Base-by-base conservation (phyloP, 2,329 filamentous ascomycete species). In the Fusarium domesticum region DNA sequence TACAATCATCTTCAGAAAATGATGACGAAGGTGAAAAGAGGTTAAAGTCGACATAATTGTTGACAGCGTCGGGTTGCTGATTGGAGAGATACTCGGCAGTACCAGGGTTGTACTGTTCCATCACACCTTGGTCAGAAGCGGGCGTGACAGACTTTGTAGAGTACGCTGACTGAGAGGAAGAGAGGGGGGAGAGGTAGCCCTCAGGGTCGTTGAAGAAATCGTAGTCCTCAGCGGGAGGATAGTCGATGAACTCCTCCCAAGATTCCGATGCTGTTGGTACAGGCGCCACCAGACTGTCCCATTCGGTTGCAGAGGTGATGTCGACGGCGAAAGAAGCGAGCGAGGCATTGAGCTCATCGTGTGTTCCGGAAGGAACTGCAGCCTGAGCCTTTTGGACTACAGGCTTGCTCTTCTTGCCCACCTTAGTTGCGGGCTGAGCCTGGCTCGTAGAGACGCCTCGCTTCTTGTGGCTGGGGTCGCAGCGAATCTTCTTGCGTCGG, bases 401-500 rank as follows among this genome's bases (percentile, higher is more conserved):
- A 16, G 56, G 43, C 60, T 62, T 73, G 6, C 59, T 50, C 64
- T 71, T 77, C 64, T 74, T 78, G 10, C 65, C 58, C 8, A 65
- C 53, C 58, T 69, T 74, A 23, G 60, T 18, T 42, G 53, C 56
- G 38, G 60, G 56, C 48, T 60, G 66, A 18, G 63, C 51, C 16
- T 50, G 47, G 11, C 47, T 47, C 46, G 64, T 64, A 15, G 70
- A 48, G 41, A 67, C 64, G 16, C 61, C 53, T 19, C 70, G 64
- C 67, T 74, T 74, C 70, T 74, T 78, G 63, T 83, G 78, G 65
- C 74, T 78, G 3, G 79, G 79, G 53, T 81, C 77, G 60, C 79
- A 83, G 35, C 79, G 75, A 32, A 78, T 72, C 75, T 85, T 85
- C 74, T 83, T 84, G 61, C 70, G 72, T 48, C 73, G 70, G 69